A percentile compares a stretch with the other conserved stretches of the same genome.
Conservation (phyloP, 2,329 filamentous ascomycete genomes). For the Talaromyces sp. region DNA sequence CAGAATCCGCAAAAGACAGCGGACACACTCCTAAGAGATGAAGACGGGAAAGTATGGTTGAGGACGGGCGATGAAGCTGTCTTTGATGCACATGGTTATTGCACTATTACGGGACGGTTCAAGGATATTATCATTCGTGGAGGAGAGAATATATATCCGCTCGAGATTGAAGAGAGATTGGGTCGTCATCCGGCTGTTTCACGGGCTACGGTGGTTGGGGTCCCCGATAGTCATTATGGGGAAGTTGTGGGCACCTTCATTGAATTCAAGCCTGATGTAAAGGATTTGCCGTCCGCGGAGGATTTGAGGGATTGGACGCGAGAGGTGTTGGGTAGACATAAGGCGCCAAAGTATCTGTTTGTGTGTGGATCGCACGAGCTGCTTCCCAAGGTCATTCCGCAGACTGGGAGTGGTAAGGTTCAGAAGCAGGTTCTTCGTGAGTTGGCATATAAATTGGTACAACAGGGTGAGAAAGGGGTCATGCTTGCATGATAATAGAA, state of each 20-base stretch:
- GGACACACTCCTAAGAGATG: conserved; percentile 68
- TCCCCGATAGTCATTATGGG: conserved; percentile 69
- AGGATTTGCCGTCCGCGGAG: conserved; percentile 30
- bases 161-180: conserved; percentile 74
- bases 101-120: conserved; percentile 70
- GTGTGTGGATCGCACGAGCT: conserved; percentile 64
- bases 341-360: conserved; percentile 71
- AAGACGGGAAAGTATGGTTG: conserved; percentile 58
- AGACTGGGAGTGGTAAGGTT: conserved; percentile 72
- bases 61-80: conserved; percentile 62
- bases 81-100: conserved; percentile 61
- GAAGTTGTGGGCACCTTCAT: conserved; percentile 69
- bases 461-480: conserved; percentile 12
- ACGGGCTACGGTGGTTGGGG: conserved; percentile 67
- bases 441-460: conserved; percentile 42
- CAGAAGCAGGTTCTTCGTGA: conserved; percentile 60
- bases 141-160: conserved; percentile 71
- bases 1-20: conserved; percentile 58
- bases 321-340: conserved; percentile 62
- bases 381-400: conserved; percentile 53
- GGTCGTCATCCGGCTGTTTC: conserved; percentile 61
- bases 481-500: neutral
- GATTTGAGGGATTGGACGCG: conserved; percentile 65
- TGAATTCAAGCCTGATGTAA: conserved; percentile 29
- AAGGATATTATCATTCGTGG: conserved; percentile 79